Base-by-base conservation (phyloP, 257 asterid species). In the Rubia yunnanensis region DNA sequence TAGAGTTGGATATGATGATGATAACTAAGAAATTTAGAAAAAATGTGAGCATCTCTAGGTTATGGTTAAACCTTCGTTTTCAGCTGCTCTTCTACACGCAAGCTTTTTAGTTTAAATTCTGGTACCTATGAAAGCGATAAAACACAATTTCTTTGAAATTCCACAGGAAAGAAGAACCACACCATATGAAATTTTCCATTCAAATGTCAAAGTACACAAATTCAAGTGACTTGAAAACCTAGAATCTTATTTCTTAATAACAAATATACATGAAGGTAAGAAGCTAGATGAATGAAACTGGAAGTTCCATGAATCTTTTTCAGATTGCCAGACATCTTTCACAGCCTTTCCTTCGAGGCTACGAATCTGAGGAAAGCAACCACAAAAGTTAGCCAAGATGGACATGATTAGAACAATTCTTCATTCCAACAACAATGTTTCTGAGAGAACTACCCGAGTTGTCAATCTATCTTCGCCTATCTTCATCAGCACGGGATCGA, bases 401-500 rank as follows among this genome's bases (percentile, higher is more conserved):
- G 24, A 18, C 17, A 20, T 22, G 36, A 11, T 15, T 7, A 50
- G 23, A 65, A 31, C 66, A 52, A 34, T 20, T 41, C 49, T 26
- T 41, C 59, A 44, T 55, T 55, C 60, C 0, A 38, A 15, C 44
- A 38, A 41, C 49, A 14, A 15, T 28, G 57, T 60, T 44, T 57
- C 58, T 58, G 27, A 7, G 56, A 46, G 52, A 72, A 59, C 72
- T 65, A 65, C 76, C 66, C 27, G 70, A 53, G 71, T 67, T 67
- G 53, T 24, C 50, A 34, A 22, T 10, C 32, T 61, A 39, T 69
- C 73, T 67, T 31, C 69, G 78, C 66, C 67, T 80, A 70, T 78
- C 80, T 64, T 77, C 83, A 63, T 81, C 80, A 9, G 81, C 77
- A 36, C 78, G 49, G 22, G 82, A 73, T 41, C 82, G 85, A 46